phyloP scores from a whole-genome alignment of 2,329 filamentous ascomycete species.

The Diaporthe citriasiana region DNA sequence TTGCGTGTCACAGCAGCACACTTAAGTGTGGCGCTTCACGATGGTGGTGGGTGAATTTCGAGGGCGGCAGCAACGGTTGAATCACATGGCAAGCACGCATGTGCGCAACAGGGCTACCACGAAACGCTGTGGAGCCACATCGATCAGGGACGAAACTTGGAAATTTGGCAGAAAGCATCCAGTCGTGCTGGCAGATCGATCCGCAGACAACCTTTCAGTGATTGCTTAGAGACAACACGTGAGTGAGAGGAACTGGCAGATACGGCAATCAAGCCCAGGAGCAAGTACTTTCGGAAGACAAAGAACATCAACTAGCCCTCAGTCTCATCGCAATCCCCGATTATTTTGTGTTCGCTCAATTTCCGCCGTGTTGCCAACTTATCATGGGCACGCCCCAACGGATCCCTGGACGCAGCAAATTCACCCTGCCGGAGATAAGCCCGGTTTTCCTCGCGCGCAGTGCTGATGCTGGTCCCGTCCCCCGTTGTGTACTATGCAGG shows the following conservation, averaged over 20 bases:
- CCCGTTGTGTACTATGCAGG: constrained; percentile 9
- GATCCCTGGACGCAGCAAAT: background rate
- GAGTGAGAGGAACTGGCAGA: background rate
- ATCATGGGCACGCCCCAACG: background rate
- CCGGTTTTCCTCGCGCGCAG: background rate
- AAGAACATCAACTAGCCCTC: background rate
- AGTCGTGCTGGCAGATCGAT: background rate
- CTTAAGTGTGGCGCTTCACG: constrained; percentile 2
- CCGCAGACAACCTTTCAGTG: background rate
- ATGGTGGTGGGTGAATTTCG: background rate
- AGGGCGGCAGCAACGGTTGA: constrained; percentile 1
- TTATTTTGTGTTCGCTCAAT: background rate
- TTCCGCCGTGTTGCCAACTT: background rate
- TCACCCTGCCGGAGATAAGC: background rate
- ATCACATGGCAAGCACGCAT: background rate
- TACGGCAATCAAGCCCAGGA: background rate
- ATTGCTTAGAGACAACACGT: background rate
- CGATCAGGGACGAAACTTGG: background rate
- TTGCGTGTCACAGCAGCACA: background rate
- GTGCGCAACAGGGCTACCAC: background rate
- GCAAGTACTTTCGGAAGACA: background rate
- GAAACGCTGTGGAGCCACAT: background rate
- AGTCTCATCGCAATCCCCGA: background rate
- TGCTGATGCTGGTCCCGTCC: background rate
- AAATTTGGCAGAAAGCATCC: background rate